Percentiles rank a stretch among this genome's conserved stretches.
These are phyloP conservation scores for Fomitopsis schrenkii DNA, from an alignment of 1,284 basidiomycete genomes.

Conservation along the genomic window DNA sequence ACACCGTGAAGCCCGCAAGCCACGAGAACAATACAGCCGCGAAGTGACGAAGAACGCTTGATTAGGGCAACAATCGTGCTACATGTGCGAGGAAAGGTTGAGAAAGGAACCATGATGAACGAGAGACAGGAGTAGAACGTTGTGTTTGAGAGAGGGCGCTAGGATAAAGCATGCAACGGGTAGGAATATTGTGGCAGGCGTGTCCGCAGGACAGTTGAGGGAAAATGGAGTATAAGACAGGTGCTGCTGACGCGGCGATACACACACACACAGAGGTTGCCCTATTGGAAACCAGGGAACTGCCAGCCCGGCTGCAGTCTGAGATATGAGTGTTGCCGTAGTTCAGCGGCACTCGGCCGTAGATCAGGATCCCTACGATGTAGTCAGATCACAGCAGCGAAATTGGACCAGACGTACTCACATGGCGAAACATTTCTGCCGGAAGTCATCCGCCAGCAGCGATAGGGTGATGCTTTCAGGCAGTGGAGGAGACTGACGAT, in stretches of 20 bases:
- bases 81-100: not conserved
- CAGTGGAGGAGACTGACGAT: constrained; percentile 83
- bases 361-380: constrained; percentile 84
- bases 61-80: not conserved
- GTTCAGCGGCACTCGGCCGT: constrained; percentile 80
- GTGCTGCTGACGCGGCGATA: not conserved
- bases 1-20: not conserved
- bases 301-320: constrained; percentile 71
- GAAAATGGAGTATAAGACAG: constrained; percentile 4
- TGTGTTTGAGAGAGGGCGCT: not conserved
- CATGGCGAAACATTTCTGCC: constrained; percentile 89
- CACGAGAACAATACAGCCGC: not conserved
- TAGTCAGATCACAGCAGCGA: constrained; percentile 90
- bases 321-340: constrained; percentile 85
- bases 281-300: constrained; percentile 58
- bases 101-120: not conserved
- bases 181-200: not conserved
- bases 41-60: not conserved
- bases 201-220: not conserved
- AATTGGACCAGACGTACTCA: constrained; percentile 76
- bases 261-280: not conserved
- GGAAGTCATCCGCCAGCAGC: constrained; percentile 80
- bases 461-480: constrained; percentile 80
- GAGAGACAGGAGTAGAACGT: not conserved
- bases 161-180: constrained; percentile 2